These are phyloP conservation scores for Salvia sclarea DNA, from an alignment of 305 asterid species.

Conservation along the genomic window DNA sequence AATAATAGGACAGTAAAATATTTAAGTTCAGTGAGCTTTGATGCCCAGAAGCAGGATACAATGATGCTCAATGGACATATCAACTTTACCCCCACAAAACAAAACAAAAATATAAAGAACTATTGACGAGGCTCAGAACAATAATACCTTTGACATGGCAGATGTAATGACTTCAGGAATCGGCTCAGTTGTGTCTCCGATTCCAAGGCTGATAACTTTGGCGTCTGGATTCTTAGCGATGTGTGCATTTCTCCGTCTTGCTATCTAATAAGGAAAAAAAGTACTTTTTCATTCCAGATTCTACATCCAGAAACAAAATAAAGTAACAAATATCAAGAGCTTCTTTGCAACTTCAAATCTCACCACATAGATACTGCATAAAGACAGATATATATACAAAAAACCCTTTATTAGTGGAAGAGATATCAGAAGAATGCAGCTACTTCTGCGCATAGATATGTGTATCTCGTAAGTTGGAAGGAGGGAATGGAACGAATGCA, in stretches of 20 bases:
- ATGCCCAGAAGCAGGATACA: not conserved
- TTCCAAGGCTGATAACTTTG: conserved; percentile 92
- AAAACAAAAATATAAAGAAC: not conserved
- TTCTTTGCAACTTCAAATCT: not conserved
- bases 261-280: conserved; percentile 57
- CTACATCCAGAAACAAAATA: conserved; percentile 21
- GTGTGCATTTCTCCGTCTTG: conserved; percentile 82
- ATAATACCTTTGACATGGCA: conserved; percentile 84
- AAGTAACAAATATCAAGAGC: not conserved
- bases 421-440: too few relatives aligned
- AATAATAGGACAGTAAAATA: not conserved
- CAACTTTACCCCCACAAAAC: conserved; percentile 6
- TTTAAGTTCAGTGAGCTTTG: not conserved
- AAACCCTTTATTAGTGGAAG: too few relatives aligned
- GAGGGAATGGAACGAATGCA: conserved; percentile 2
- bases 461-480: not conserved
- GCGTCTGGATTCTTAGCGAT: conserved; percentile 79
- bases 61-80: conserved; percentile 2
- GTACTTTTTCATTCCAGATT: not conserved
- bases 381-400: not conserved
- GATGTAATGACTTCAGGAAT: conserved; percentile 86
- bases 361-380: not conserved
- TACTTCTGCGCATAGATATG: too few relatives aligned
- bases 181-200: conserved; percentile 98
- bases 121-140: conserved; percentile 17